Evolutionary conservation across 768 basidiomycete species (phyloP), one percentile per base, ranked within the genome.

Genomic region (Panaeolus papilionaceus): DNA sequence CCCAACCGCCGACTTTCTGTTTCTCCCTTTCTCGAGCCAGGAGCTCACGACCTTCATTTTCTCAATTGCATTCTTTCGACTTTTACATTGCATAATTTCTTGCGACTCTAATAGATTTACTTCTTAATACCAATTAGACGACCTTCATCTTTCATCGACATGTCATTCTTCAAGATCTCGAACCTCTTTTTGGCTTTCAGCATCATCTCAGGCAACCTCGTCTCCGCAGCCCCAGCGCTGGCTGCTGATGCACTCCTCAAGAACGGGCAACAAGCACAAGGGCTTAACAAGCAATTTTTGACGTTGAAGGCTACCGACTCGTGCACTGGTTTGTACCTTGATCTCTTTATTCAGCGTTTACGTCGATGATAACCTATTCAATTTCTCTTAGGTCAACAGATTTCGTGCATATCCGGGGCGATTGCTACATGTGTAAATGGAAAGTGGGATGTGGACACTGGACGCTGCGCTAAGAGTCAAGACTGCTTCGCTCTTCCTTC

Each of bases 401-500:
- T 75, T 14, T 86, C 85, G 1, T 90, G 88, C 67, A 73, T 88
- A 23, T 70, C 70, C 6, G 76, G 77, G 4, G 74, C 76, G 1
- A 71, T 83, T 33, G 84, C 84, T 0, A 74, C 69, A 16, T 90
- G 87, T 71, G 70, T 70, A 2, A 78, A 81, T 67, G 77, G 77
- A 9, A 74, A 74, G 42, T 89, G 86, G 82, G 71, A 80, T 38
- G 72, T 75, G 0, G 69, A 79, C 10, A 65, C 67, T 23, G 77
- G 76, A 11, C 38, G 62, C 4, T 89, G 87, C 68, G 67, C 76
- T 0, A 70, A 74, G 7, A 73, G 72, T 8, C 77, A 81, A 40
- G 69, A 73, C 4, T 89, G 89, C 74, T 88, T 88, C 68, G 87
- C 85, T 14, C 68, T 89, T 33, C 89, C 88, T 0, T 79, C 80